Evolutionary conservation across 331 rosid species (phyloP), one percentile per base, ranked within the genome.

Genomic region (Stylosanthes scabra): DNA sequence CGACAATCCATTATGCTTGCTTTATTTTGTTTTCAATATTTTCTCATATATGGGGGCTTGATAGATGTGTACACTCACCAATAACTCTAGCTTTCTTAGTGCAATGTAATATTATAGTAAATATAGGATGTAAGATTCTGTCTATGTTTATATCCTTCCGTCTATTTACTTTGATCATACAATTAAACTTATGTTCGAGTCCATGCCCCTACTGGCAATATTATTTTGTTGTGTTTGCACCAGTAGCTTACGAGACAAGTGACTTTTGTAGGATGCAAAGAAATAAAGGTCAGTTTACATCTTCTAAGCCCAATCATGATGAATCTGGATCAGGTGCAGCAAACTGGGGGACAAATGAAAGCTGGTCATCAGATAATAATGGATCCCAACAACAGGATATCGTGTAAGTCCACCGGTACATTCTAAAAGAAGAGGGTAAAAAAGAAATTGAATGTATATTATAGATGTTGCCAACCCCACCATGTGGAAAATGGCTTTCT

Each of bases 221-320:
- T n/a, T n/a, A n/a, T n/a, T n/a, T n/a, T n/a, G n/a, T n/a, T n/a
- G n/a, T n/a, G n/a, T n/a, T 63, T 73, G 55, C 67, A 44, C 12
- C 42, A 31, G 61, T 57, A 58, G 63, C 60, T 74, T 44, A 76
- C 67, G 28, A 73, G 39, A 44, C 44, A 41, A 55, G 59, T 31
- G 2, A 49, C 54, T 79, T 63, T 39, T 78, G 66, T 72, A 90
- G 96, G 83, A 90, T 90, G 96, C 96, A 86, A 81, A 87, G 96
- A 70, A 88, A 90, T 72, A 90, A 90, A 81, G 96, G 96, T 16
- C 96, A 90, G 68, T 90, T 90, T 80, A 88, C 93, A 11, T 90
- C 93, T 74, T 70, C 96, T 15, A 90, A 90, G 84, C 75, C 90
- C 72, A 85, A 60, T 67, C 78, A 74, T 51, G 96, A 87, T 63